Conservation (phyloP, 2,329 filamentous ascomycete genomes). For the Diplodia mutila region DNA sequence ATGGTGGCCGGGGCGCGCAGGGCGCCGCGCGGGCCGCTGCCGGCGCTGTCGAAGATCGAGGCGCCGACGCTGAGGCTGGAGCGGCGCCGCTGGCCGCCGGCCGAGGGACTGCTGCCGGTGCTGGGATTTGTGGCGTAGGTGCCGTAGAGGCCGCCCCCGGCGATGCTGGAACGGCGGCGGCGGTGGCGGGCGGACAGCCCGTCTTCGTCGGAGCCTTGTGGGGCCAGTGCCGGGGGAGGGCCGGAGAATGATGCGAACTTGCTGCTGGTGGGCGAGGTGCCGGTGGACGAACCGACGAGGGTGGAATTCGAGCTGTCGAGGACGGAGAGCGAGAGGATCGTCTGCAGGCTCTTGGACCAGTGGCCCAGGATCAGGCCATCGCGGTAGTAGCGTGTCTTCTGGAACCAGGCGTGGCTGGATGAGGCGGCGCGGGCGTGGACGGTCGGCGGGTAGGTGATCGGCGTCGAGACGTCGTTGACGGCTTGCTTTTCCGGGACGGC, state of each 20-base stretch:
- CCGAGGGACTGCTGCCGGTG: too few species aligned
- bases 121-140: background rate
- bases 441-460: slow-evolving; percentile 8
- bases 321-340: slow-evolving; percentile 52
- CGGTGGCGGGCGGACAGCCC: background rate
- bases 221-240: background rate
- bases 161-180: slow-evolving; percentile 30
- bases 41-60: slow-evolving; percentile 47
- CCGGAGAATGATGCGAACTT: slow-evolving; percentile 1
- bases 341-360: slow-evolving; percentile 59
- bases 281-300: slow-evolving; percentile 15
- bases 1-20: slow-evolving; percentile 58
- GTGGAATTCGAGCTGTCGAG: slow-evolving; percentile 37
- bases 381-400: slow-evolving; percentile 59
- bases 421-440: slow-evolving; percentile 17
- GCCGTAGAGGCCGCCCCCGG: slow-evolving; percentile 33
- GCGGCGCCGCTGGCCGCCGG: slow-evolving; percentile 1
- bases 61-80: slow-evolving; percentile 38
- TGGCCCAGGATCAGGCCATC: slow-evolving; percentile 49
- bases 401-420: slow-evolving; percentile 50
- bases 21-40: slow-evolving; percentile 45
- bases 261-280: slow-evolving; percentile 24
- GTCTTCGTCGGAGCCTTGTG: background rate
- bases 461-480: slow-evolving; percentile 5
- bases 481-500: slow-evolving; percentile 2